phyloP scores from a whole-genome alignment of 345 rosid genomes.

The Populus ilicifolia region DNA sequence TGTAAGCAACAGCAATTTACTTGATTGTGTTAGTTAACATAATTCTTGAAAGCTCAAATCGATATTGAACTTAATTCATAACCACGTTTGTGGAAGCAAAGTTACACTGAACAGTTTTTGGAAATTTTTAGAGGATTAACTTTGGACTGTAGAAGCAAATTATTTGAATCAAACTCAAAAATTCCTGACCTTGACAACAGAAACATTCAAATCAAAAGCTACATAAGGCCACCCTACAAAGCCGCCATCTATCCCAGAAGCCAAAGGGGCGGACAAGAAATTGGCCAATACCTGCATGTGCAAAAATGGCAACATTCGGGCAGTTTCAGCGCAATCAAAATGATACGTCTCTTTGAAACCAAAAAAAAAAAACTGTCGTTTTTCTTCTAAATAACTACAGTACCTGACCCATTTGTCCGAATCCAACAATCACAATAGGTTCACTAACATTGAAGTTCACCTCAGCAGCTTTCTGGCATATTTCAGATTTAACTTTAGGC shows the following conservation, averaged over 20 bases:
- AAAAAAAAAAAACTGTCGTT: not conserved
- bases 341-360: not conserved
- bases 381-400: not conserved
- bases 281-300: conserved; percentile 76
- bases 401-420: conserved; percentile 98
- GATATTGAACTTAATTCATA: not conserved
- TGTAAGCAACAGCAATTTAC: not conserved
- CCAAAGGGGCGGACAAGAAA: conserved; percentile 80
- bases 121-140: not conserved
- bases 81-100: not conserved
- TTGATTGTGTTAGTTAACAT: not conserved
- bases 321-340: not conserved
- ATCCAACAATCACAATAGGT: conserved; percentile 88
- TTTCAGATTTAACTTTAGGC: conserved; percentile 3
- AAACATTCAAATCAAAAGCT: conserved; percentile 87
- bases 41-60: not conserved
- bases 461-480: conserved; percentile 51
- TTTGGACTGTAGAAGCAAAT: not conserved
- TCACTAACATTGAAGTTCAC: conserved; percentile 68
- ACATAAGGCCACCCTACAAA: conserved; percentile 69
- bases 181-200: conserved; percentile 74
- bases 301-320: conserved; percentile 10
- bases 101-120: not conserved
- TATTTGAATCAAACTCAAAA: not conserved
- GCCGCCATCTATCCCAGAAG: conserved; percentile 57